These are phyloP conservation scores for Podospora pseudoanserina DNA, from an alignment of 495 filamentous ascomycete species.

Conservation along the genomic window DNA sequence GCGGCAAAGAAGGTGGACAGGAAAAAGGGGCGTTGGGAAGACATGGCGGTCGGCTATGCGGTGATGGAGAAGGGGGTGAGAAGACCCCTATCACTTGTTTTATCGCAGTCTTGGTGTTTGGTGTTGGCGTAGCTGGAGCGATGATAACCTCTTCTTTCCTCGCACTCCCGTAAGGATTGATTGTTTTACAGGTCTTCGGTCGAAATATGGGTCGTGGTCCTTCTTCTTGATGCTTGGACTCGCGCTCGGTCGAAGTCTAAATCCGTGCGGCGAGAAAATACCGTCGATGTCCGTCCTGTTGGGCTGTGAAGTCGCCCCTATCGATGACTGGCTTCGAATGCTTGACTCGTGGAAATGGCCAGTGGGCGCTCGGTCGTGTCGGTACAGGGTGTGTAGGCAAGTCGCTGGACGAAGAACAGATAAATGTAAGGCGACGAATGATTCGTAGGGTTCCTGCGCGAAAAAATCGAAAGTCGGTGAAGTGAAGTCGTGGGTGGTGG, in stretches of 20 bases:
- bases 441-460: not conserved
- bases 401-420: not conserved
- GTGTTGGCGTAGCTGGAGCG: not conserved
- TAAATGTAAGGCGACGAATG: not conserved
- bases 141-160: not conserved
- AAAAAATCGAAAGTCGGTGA: not conserved
- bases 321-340: not conserved
- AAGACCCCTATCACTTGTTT: not conserved
- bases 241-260: not conserved
- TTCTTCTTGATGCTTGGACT: not conserved
- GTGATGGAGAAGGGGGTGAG: constrained; percentile 2
- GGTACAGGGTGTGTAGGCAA: not conserved
- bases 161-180: not conserved
- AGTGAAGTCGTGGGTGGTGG: not conserved
- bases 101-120: not conserved
- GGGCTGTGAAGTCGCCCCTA: not conserved
- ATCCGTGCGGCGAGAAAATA: not conserved
- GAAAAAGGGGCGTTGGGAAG: constrained; percentile 76
- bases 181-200: not conserved
- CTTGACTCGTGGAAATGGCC: not conserved
- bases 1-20: constrained; percentile 82
- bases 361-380: not conserved
- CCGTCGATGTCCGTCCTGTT: not conserved
- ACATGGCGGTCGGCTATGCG: constrained; percentile 41
- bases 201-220: not conserved